Conservation (phyloP, 345 rosid genomes). For the Eucalyptus coolabah region DNA sequence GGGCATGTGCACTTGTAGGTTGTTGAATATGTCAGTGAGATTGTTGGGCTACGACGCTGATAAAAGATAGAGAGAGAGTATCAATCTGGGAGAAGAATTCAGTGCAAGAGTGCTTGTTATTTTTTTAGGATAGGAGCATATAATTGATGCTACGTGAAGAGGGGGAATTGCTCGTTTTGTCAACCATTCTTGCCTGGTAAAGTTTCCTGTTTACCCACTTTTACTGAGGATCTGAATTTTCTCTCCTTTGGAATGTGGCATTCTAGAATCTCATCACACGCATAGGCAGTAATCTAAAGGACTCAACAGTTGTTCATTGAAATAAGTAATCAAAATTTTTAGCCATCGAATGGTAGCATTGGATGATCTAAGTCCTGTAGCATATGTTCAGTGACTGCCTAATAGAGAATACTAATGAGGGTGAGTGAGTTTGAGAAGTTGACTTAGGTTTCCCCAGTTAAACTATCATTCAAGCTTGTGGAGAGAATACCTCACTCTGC, state of each 20-base stretch:
- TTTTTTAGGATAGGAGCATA: constrained; percentile 53
- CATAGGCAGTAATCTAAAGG: not conserved
- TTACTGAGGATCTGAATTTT: not conserved
- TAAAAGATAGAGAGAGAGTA: constrained; percentile 37
- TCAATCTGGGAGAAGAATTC: constrained; percentile 37
- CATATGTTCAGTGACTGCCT: not conserved
- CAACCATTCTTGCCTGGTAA: constrained; percentile 53
- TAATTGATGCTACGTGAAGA: constrained; percentile 43
- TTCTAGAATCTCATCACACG: not conserved
- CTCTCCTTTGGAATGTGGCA: not conserved
- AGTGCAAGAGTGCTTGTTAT: constrained; percentile 49
- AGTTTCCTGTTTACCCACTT: not conserved
- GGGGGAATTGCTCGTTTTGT: constrained; percentile 65
- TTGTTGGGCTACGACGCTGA: constrained; percentile 42
- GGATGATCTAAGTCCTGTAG: not conserved
- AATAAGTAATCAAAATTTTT: not conserved
- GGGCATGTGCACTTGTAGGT: constrained; percentile 11
- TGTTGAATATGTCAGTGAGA: constrained; percentile 51
- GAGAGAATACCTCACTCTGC: not conserved
- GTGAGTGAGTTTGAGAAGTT: not conserved
- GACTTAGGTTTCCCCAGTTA: not conserved
- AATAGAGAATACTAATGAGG: not conserved
- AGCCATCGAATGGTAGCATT: not conserved
- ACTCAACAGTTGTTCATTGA: not conserved
- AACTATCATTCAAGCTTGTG: not conserved